A percentile compares a stretch with the other conserved stretches of the same genome.
phyloP scores from a whole-genome alignment of 192 early-diverging fungal genomes.

The Podila epicladia region DNA sequence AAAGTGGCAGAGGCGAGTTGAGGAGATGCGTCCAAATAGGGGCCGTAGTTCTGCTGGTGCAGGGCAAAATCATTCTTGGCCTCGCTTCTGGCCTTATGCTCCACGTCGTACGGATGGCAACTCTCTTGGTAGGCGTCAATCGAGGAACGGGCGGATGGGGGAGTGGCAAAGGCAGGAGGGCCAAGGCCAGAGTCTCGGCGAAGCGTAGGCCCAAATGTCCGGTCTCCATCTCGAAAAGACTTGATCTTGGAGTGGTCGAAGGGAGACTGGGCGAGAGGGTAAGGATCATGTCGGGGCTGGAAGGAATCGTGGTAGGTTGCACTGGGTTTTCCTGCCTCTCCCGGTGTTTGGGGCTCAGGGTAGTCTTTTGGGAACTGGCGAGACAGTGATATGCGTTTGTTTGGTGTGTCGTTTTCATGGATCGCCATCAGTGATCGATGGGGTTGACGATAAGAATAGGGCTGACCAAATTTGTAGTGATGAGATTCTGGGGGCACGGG shows the following conservation, averaged over 20 bases:
- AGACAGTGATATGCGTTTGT: no score
- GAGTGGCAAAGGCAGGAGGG: not conserved
- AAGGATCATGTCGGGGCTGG: no score
- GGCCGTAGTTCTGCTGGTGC: constrained; percentile 50
- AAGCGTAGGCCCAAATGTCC: not conserved
- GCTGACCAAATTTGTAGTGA: no score
- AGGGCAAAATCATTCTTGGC: constrained; percentile 41
- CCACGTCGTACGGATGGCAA: constrained; percentile 15
- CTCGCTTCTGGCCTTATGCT: constrained; percentile 3
- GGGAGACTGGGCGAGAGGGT: no score
- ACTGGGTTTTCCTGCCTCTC: no score
- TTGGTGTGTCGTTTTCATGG: no score
- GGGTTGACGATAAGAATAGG: no score
- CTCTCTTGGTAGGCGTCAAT: constrained; percentile 12
- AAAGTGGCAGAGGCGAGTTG: constrained; percentile 12
- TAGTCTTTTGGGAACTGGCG: no score
- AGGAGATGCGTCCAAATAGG: constrained; percentile 40
- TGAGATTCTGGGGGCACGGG: not conserved
- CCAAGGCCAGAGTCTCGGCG: not conserved
- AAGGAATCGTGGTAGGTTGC: no score
- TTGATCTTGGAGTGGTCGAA: not conserved
- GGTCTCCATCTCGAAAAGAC: not conserved
- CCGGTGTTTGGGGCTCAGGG: no score
- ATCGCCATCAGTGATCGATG: no score
- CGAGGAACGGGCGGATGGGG: constrained; percentile 18